Evolutionary conservation across 768 basidiomycete species (phyloP), one percentile per base, ranked within the genome.

Genomic region (Suillus fuscotomentosus): DNA sequence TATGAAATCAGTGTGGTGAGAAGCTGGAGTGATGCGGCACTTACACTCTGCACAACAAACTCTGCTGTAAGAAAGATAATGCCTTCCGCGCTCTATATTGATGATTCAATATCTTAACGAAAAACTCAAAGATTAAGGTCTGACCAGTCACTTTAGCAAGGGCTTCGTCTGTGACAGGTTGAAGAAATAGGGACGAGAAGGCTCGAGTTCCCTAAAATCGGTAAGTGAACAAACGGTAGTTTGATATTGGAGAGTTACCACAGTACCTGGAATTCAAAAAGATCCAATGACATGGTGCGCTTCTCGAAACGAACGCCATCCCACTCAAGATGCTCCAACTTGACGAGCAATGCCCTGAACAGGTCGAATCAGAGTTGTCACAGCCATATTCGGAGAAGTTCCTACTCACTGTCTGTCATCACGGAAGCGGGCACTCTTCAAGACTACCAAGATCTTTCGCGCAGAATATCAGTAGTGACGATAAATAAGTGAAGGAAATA

Each of bases 231-330:
- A 59, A 10, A 13, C 13, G 17, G 5, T 31, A 14, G 3, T 17
- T 54, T 34, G 11, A 14, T 59, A 20, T 11, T 59, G 27, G 20
- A 42, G 17, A 6, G 4, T 5, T 24, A 2, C n/a, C 17, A 59
- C 38, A n/a, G 17, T 59, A 59, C 57, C 57, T 59, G 0, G 14
- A 42, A 59, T 42, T 17, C 57, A 17, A 42, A 10, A 11, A 20
- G 6, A 31, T 20, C 17, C 3, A 6, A 9, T 20, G 0, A 1
- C 27, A 59, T 8, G 10, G 11, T 7, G 24, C 41, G 24, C 10
- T 59, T 59, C 57, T 59, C 39, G 5, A 59, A 59, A 31, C 41
- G 24, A 42, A 59, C 41, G 20, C 57, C 57, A 27, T 59, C 57
- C 57, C 57, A 59, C 11, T 59, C 41, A 17, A 20, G 24, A 13